Conservation (phyloP, 768 basidiomycete species). For the Candolleomyces eurysporus region DNA sequence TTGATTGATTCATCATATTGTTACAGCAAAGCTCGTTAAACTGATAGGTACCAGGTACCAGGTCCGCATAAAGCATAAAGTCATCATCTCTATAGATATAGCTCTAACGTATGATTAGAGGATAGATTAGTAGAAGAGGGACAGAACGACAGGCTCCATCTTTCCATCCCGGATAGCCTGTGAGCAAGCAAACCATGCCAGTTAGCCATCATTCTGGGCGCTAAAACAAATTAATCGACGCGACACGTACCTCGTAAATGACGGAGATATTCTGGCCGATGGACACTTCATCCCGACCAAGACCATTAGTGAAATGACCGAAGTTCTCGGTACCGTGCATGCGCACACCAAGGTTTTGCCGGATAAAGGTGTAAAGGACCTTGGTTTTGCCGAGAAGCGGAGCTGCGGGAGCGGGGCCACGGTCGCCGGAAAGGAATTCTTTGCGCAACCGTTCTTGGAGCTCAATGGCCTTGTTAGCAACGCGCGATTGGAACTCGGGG, state of each 20-base stretch:
- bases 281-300: constrained; percentile 51
- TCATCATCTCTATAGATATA: not conserved
- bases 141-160: constrained; percentile 55
- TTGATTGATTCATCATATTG: not conserved
- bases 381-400: constrained; percentile 61
- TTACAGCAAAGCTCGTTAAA: not conserved
- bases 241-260: constrained; percentile 60
- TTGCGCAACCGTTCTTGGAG: constrained; percentile 48
- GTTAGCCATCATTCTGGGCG: not conserved
- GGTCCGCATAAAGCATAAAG: no score
- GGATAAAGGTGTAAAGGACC: constrained; percentile 67
- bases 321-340: constrained; percentile 81
- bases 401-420: constrained; percentile 64
- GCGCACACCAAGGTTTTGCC: constrained; percentile 57
- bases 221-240: constrained; percentile 1
- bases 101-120: not conserved
- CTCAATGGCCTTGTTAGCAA: constrained; percentile 46
- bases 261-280: constrained; percentile 71
- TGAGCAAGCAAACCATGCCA: not conserved
- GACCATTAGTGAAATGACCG: constrained; percentile 37
- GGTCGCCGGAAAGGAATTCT: constrained; percentile 55
- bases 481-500: constrained; percentile 47
- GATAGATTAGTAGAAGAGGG: constrained; percentile 41
- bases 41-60: no score
- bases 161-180: constrained; percentile 70